A percentile compares a stretch with the other conserved stretches of the same genome.
Conservation (phyloP, 1,284 basidiomycete species). For the Pseudozyma sp. region DNA sequence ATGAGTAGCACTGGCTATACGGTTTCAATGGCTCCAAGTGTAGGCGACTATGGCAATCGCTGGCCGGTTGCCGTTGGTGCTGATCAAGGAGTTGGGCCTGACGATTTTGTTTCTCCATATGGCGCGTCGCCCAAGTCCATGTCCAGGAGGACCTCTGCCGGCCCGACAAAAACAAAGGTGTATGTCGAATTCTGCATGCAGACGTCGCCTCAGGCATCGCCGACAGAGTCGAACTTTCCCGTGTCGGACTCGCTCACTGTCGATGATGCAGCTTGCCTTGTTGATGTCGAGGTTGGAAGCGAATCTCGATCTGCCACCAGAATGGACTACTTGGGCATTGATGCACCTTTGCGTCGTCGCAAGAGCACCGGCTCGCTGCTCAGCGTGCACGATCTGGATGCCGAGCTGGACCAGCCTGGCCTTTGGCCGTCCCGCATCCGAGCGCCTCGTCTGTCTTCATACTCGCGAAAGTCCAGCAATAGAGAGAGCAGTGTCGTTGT, state of each 20-base stretch:
- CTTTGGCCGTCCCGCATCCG: conserved; percentile 34
- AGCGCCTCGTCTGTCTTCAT: conserved; percentile 43
- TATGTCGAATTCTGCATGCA: conserved; percentile 54
- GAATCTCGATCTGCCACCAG: neutral
- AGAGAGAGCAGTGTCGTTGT: neutral
- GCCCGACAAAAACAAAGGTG: conserved; percentile 17
- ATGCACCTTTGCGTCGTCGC: conserved; percentile 36
- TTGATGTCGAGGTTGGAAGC: conserved; percentile 71
- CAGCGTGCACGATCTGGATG: conserved; percentile 10
- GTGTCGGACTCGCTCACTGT: conserved; percentile 69
- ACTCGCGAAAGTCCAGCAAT: conserved; percentile 8
- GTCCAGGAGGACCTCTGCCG: conserved; percentile 11
- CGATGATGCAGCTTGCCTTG: conserved; percentile 7
- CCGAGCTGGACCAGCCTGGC: conserved; percentile 36
- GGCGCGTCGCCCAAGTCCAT: neutral
- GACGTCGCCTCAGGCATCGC: conserved; percentile 75
- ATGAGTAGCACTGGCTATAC: conserved; percentile 16
- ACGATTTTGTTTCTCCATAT: conserved; percentile 13
- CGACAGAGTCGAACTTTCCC: conserved; percentile 76
- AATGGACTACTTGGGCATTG: conserved; percentile 72
- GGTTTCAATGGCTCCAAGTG: conserved; percentile 12
- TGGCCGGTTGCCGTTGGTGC: conserved; percentile 49
- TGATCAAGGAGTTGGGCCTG: conserved; percentile 18
- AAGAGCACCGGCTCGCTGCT: conserved; percentile 25
- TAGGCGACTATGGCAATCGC: conserved; percentile 27